These are phyloP conservation scores for Calophaca sinica DNA, from an alignment of 306 rosid genomes.

Conservation along the genomic window DNA sequence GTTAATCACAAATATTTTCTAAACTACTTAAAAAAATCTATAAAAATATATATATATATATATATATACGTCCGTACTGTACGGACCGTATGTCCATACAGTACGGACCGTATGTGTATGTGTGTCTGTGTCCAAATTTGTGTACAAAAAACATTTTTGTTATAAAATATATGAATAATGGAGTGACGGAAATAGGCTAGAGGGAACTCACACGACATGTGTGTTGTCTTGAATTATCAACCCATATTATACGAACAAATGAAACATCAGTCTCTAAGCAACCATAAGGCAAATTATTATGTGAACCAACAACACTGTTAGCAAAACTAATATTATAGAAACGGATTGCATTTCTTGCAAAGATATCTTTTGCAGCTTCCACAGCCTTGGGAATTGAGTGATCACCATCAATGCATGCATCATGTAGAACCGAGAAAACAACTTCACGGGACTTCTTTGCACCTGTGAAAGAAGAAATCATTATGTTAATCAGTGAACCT, in stretches of 20 bases:
- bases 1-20: too few species aligned
- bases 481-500: not conserved
- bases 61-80: too few species aligned
- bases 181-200: conserved; percentile 11
- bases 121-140: too few species aligned
- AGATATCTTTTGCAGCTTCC: conserved; percentile 80
- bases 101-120: too few species aligned
- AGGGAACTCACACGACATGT: conserved; percentile 84
- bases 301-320: conserved; percentile 39
- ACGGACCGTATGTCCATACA: too few species aligned
- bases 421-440: conserved; percentile 71
- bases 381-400: conserved; percentile 77
- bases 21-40: too few species aligned
- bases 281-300: conserved; percentile 40
- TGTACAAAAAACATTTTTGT: too few species aligned
- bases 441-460: conserved; percentile 83
- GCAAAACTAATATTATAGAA: conserved; percentile 65
- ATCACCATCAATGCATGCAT: conserved; percentile 82
- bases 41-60: too few species aligned
- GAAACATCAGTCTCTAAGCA: conserved; percentile 52
- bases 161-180: conserved; percentile 22
- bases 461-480: conserved; percentile 58
- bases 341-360: conserved; percentile 69
- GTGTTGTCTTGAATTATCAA: conserved; percentile 86
- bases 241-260: conserved; percentile 84